Base-by-base conservation (phyloP, 176 grass and related monocot genomes). In the Puya raimondii region DNA sequence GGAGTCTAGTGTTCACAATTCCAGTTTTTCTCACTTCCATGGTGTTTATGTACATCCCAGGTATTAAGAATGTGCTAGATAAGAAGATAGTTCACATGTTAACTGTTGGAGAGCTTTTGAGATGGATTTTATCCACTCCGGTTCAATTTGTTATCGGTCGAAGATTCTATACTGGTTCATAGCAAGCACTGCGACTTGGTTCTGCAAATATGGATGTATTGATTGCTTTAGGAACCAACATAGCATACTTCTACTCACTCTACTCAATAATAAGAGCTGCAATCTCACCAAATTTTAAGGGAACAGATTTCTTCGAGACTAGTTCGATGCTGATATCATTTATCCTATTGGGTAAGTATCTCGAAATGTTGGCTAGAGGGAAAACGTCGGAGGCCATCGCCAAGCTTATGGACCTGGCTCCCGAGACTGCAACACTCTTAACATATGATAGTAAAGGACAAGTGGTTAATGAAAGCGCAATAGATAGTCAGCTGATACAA, bases 161-260 rank as follows among this genome's bases (percentile, higher is more conserved):
- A 73, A 97, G 73, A 80, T 97, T 96, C 79, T 97, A 97, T 49
- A 67, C 66, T 42, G 89, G 93, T 81, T 71, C 89, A 63, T 97
- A 90, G 77, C 92, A 92, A 66, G 86, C 93, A 4, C 71, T 92
- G 65, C 72, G 71, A 13, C 81, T 80, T 69, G 84, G 84, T 3
- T 92, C 93, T n/a, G 84, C 93, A 11, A 97, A 97, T 53, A 97
- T 97, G 93, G 93, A 97, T 72, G 89, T 97, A 21, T 88, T 97
- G 76, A 87, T 97, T 89, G 86, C 81, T 71, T 78, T 97, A 57
- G 93, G 93, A 76, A 97, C 93, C 25, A 97, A 97, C 81, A 78
- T 74, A 0, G 86, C 93, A 50, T 97, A 97, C 50, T 92, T 92
- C 51, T 97, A 97, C 70, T 97, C 93, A 52, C 69, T 97, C 72